Evolutionary conservation across 2,329 filamentous ascomycete genomes (phyloP).

Genomic region (Sclerotiophoma versabilis): DNA sequence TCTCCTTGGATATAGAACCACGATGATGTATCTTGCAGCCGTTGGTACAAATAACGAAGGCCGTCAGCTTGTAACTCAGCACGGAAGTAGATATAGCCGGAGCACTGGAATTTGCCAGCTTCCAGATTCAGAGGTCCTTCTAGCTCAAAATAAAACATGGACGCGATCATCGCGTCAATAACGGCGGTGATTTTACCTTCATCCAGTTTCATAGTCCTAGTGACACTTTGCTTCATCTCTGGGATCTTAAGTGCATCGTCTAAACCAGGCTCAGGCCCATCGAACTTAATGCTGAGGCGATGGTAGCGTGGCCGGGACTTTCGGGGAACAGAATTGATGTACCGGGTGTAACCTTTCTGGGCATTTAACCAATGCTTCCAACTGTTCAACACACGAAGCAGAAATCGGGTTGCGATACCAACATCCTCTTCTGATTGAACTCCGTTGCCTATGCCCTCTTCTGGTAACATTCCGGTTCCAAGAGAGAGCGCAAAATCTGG

Average conservation of each 20-base stretch:
- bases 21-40: neutral
- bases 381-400: neutral
- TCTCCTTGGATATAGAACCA: neutral
- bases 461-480: neutral
- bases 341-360: neutral
- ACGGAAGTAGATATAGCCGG: neutral
- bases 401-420: neutral
- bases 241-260: neutral
- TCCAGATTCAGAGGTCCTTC: neutral
- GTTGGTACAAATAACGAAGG: neutral
- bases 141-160: neutral
- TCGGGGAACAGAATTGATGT: neutral
- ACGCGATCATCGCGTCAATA: neutral
- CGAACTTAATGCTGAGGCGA: neutral
- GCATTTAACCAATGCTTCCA: neutral
- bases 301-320: neutral
- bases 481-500: slow-evolving; percentile 19
- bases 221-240: neutral
- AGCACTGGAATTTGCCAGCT: neutral
- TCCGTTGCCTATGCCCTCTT: too few relatives aligned
- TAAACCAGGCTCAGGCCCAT: neutral
- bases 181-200: neutral
- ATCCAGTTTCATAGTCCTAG: neutral
- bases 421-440: too few relatives aligned
- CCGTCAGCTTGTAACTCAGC: neutral